Evolutionary conservation across 495 filamentous ascomycete species (phyloP).

Genomic region (Penicillium canariense): DNA sequence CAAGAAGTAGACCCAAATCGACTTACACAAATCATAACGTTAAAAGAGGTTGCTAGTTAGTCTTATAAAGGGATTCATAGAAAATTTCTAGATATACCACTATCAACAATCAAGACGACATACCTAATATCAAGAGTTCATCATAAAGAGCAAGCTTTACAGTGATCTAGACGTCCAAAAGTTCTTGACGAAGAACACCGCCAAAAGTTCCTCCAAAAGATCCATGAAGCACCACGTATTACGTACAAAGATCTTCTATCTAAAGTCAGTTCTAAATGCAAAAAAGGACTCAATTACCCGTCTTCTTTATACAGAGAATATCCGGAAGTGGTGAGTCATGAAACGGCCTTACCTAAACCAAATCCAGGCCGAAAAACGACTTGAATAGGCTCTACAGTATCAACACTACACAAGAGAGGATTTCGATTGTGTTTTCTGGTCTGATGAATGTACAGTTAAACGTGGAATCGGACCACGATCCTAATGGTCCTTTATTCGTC

Average conservation of each 20-base stretch:
- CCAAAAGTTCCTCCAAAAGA: background rate
- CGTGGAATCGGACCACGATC: slow-evolving; percentile 4
- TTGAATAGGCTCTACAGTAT: background rate
- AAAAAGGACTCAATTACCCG: slow-evolving; percentile 1
- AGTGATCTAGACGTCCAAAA: background rate
- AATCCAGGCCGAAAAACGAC: background rate
- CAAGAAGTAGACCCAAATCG: too few species aligned
- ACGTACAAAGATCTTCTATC: background rate
- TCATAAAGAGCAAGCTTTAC: background rate
- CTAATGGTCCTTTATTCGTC: slow-evolving; percentile 1
- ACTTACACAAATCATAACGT: too few species aligned
- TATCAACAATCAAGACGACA: too few species aligned
- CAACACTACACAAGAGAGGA: slow-evolving; percentile 7
- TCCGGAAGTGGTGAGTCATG: slow-evolving; percentile 4
- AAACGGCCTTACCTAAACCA: background rate
- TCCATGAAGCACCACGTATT: background rate
- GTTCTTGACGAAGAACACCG: background rate
- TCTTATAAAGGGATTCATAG: too few species aligned
- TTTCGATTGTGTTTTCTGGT: slow-evolving; percentile 9
- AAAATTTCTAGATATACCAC: too few species aligned
- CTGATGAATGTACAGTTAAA: slow-evolving; percentile 14
- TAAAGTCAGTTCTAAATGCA: slow-evolving; percentile 1
- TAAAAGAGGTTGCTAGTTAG: too few species aligned
- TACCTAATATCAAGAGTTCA: too few species aligned
- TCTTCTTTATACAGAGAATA: background rate